A percentile compares a stretch with the other conserved stretches of the same genome.
Conservation (phyloP, 306 rosid species). For the Inga laurina region DNA sequence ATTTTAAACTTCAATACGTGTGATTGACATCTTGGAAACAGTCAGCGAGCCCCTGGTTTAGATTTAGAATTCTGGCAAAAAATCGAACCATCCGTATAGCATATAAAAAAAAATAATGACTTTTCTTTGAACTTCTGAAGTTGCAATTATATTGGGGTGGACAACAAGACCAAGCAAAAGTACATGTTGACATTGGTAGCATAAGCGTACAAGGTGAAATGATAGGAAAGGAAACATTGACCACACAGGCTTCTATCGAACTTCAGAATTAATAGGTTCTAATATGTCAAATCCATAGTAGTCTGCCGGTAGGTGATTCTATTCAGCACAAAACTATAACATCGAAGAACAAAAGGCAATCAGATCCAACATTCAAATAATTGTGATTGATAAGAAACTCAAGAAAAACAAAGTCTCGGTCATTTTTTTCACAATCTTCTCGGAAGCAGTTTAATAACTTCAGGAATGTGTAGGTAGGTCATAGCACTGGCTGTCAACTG, state of each 20-base stretch:
- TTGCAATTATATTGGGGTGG: neutral
- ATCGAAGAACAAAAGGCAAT: neutral
- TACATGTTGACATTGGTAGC: neutral
- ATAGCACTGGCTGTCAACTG: neutral
- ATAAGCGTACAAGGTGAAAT: neutral
- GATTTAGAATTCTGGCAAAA: slow-evolving; percentile 14
- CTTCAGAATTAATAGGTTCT: slow-evolving; percentile 7
- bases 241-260: neutral
- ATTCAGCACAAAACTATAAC: neutral
- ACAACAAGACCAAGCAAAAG: neutral
- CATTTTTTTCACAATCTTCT: neutral
- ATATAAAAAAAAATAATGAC: neutral
- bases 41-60: neutral
- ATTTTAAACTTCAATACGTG: neutral
- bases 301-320: neutral
- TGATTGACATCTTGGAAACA: neutral
- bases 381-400: neutral
- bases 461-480: neutral
- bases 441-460: neutral
- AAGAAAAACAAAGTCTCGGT: neutral
- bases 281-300: neutral
- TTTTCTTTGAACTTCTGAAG: neutral
- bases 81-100: neutral
- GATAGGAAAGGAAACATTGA: neutral
- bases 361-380: neutral